Conservation (phyloP, 495 filamentous ascomycete genomes). For the Darksidea phi region DNA sequence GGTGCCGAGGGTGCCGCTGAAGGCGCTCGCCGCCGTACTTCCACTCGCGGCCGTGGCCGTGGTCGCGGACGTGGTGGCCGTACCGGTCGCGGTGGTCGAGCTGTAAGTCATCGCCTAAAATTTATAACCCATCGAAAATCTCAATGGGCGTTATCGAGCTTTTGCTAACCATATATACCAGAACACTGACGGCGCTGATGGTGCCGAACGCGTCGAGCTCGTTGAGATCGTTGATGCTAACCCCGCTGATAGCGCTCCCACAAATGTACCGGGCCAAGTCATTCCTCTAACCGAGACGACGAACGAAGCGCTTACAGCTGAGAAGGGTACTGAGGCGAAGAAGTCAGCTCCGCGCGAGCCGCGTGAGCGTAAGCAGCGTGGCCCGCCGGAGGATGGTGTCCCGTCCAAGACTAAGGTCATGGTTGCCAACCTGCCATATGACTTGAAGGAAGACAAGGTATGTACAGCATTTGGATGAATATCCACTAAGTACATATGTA, state of each 20-base stretch:
- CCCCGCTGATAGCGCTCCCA: slow-evolving; percentile 46
- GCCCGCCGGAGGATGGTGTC: slow-evolving; percentile 95
- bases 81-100: slow-evolving; percentile 73
- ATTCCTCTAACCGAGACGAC: slow-evolving; percentile 59
- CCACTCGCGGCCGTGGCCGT: slow-evolving; percentile 46
- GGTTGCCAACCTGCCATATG: slow-evolving; percentile 98
- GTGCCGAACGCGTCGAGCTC: slow-evolving; percentile 33
- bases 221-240: slow-evolving; percentile 43
- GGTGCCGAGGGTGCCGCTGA: slow-evolving; percentile 67
- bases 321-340: slow-evolving; percentile 49
- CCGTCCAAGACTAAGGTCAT: slow-evolving; percentile 99
- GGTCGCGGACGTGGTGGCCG: slow-evolving; percentile 70
- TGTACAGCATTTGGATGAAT: slow-evolving; percentile 17
- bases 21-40: slow-evolving; percentile 53
- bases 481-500: not conserved
- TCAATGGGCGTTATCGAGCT: not conserved
- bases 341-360: slow-evolving; percentile 48
- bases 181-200: slow-evolving; percentile 37
- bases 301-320: slow-evolving; percentile 55
- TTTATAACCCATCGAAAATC: not conserved
- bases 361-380: slow-evolving; percentile 74
- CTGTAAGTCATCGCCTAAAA: slow-evolving; percentile 55
- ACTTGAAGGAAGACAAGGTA: slow-evolving; percentile 96
- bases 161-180: slow-evolving; percentile 1
- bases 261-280: slow-evolving; percentile 56